Base-by-base conservation (phyloP, 495 filamentous ascomycete genomes). In the Xylaria palmicola region DNA sequence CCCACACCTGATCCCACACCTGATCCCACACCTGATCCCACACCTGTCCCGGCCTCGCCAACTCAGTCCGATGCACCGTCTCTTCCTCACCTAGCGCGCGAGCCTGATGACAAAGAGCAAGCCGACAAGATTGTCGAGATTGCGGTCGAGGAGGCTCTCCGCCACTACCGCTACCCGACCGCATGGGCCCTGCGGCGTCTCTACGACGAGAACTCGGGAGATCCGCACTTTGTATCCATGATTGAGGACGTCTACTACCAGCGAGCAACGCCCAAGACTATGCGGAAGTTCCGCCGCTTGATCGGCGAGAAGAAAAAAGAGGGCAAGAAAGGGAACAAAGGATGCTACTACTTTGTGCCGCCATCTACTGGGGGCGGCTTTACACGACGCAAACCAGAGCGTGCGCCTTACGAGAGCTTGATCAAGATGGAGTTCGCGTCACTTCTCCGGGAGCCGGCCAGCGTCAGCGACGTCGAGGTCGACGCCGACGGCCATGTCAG, bases 171-270 rank as follows among this genome's bases (percentile, higher is more conserved):
- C 43, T 82, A 80, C 60, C 82, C 82, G 49, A 85, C 82, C 17
- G 81, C 82, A 6, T 85, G 74, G 70, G 82, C 81, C 41, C 72
- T 85, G 57, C 77, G 81, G 45, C 77, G 79, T 19, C 69, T 83
- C 54, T 83, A 81, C 64, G 77, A 82, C 51, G 82, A 85, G 59
- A 69, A 79, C 30, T 70, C 68, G 44, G 44, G 56, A 30, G 70
- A 81, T 41, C 64, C 66, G 6, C 66, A 71, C 9, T 80, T 82
- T 65, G 67, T 80, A 52, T 70, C 54, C 62, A 76, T 82, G 70
- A 65, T 83, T 36, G 74, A 79, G 68, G 72, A 76, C 48, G 70
- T 83, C 29, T 81, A 75, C 62, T 63, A 70, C 40, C 75, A 79
- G 63, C 77, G 71, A 13, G 81, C 81, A 13, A 74, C 76, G 51